Conservation (phyloP, 331 rosid species). For the Malus hybrid region DNA sequence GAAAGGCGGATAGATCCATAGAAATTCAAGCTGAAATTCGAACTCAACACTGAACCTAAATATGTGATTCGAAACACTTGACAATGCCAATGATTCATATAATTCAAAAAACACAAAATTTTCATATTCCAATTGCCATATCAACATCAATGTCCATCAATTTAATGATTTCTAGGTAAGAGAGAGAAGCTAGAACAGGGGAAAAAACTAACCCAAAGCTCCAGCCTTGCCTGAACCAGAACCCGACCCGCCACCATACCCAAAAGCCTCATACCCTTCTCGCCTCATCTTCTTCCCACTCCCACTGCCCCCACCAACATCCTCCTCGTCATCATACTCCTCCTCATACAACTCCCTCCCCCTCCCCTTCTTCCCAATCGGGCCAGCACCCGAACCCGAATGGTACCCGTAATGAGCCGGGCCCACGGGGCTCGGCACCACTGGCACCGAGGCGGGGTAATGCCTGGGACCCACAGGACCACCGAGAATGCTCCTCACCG, state of each 20-base stretch:
- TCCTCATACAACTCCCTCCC: constrained; percentile 74
- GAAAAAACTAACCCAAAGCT: constrained; percentile 48
- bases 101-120: background rate
- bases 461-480: constrained; percentile 50
- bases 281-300: constrained; percentile 74
- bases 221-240: constrained; percentile 53
- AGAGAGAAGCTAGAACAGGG: background rate
- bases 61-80: background rate
- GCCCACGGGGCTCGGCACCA: constrained; percentile 17
- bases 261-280: constrained; percentile 58
- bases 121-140: background rate
- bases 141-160: background rate
- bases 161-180: background rate
- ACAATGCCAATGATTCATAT: background rate
- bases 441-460: constrained; percentile 26
- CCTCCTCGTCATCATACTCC: constrained; percentile 74
- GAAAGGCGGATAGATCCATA: too few relatives aligned
- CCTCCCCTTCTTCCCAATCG: constrained; percentile 58
- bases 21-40: background rate
- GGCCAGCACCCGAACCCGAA: constrained; percentile 26
- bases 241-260: constrained; percentile 45
- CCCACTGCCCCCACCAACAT: constrained; percentile 35
- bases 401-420: constrained; percentile 52
- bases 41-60: background rate
- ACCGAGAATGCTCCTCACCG: constrained; percentile 69